Percentiles rank a stretch among this genome's conserved stretches.
Evolutionary conservation across 495 filamentous ascomycete genomes (phyloP).

Genomic region (Penicillium crystallinum): DNA sequence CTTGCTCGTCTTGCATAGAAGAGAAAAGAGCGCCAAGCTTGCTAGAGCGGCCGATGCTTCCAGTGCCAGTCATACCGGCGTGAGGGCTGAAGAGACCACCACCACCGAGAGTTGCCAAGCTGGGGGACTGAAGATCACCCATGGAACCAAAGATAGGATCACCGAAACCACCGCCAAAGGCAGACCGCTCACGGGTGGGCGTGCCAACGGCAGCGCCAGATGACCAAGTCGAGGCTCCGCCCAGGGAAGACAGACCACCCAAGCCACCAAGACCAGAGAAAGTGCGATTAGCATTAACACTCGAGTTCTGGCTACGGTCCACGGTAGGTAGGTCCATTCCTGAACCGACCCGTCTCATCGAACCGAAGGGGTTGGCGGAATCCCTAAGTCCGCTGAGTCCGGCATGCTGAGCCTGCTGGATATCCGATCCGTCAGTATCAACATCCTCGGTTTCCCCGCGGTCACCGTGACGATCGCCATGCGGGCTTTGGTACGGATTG

Average conservation of each 20-base stretch:
- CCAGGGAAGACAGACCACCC: constrained; percentile 53
- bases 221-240: constrained; percentile 60
- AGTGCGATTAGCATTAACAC: constrained; percentile 62
- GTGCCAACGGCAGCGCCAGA: constrained; percentile 57
- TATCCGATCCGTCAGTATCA: constrained; percentile 55
- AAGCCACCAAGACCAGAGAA: constrained; percentile 64
- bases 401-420: constrained; percentile 51
- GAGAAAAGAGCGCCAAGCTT: constrained; percentile 88
- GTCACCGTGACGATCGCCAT: constrained; percentile 55
- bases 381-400: constrained; percentile 52
- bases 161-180: constrained; percentile 63
- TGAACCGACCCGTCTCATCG: constrained; percentile 43
- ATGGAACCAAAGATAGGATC: constrained; percentile 65
- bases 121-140: constrained; percentile 71
- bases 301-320: constrained; percentile 87
- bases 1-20: constrained; percentile 71
- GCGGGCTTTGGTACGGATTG: constrained; percentile 94
- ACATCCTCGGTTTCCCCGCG: constrained; percentile 55
- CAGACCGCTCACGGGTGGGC: constrained; percentile 68
- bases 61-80: constrained; percentile 40
- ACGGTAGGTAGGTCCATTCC: constrained; percentile 61
- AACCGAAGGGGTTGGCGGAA: constrained; percentile 45
- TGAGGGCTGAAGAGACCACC: constrained; percentile 50
- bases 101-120: constrained; percentile 56
- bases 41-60: constrained; percentile 64